These are phyloP conservation scores for Aspergillus fijiensis DNA, from an alignment of 2,329 filamentous ascomycete species.

Conservation along the genomic window DNA sequence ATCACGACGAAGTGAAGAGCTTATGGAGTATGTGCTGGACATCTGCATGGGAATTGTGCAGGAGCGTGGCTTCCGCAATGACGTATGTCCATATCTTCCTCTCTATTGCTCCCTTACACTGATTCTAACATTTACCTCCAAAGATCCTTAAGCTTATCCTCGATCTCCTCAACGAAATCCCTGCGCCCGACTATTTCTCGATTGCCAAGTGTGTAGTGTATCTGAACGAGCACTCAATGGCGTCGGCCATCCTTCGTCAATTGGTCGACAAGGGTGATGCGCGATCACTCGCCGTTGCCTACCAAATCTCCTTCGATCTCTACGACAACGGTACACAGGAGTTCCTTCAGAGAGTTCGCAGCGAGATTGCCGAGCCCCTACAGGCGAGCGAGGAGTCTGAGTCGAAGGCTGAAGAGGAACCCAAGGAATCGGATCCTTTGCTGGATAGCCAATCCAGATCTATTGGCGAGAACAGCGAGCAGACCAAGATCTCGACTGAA, in stretches of 20 bases:
- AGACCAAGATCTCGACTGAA: slow-evolving; percentile 46
- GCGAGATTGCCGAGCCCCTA: slow-evolving; percentile 65
- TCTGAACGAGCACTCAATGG: slow-evolving; percentile 86
- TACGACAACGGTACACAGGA: slow-evolving; percentile 99
- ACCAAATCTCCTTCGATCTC: slow-evolving; percentile 96
- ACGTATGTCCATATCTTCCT: slow-evolving; percentile 45
- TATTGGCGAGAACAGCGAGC: slow-evolving; percentile 45
- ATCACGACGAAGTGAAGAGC: slow-evolving; percentile 70
- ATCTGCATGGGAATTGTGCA: slow-evolving; percentile 99
- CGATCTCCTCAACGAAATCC: slow-evolving; percentile 90
- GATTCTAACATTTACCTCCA: slow-evolving; percentile 5
- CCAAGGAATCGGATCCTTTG: slow-evolving; percentile 59
- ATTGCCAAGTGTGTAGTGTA: slow-evolving; percentile 98
- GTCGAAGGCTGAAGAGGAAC: slow-evolving; percentile 49
- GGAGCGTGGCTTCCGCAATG: slow-evolving; percentile 78
- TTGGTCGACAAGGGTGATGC: slow-evolving; percentile 77
- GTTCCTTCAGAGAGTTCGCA: slow-evolving; percentile 85
- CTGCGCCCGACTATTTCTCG: slow-evolving; percentile 92
- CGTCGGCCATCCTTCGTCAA: slow-evolving; percentile 78
- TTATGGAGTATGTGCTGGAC: slow-evolving; percentile 93
- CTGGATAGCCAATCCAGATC: slow-evolving; percentile 51
- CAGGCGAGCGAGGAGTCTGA: slow-evolving; percentile 44
- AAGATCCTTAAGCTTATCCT: slow-evolving; percentile 87
- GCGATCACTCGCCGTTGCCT: slow-evolving; percentile 79
- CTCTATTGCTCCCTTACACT: neutral